A percentile compares a stretch with the other conserved stretches of the same genome.
Evolutionary conservation across 352 stramenopile species (phyloP).

Genomic region (Phytophthora cactorum): DNA sequence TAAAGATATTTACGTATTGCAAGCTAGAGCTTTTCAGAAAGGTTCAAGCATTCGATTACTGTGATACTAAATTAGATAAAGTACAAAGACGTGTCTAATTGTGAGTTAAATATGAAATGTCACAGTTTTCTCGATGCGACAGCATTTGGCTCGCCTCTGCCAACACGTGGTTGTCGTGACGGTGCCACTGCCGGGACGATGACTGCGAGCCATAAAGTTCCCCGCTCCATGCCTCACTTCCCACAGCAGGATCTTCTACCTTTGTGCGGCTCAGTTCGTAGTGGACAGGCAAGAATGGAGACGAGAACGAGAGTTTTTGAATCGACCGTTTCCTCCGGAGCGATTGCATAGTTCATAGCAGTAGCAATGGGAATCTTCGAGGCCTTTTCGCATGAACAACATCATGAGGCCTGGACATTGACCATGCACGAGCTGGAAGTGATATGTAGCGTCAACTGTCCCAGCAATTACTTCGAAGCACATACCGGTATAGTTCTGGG

Average conservation of each 20-base stretch:
- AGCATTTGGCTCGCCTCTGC: constrained; percentile 23
- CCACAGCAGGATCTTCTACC: constrained; percentile 7
- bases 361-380: constrained; percentile 1
- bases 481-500: too few relatives aligned
- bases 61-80: too few relatives aligned
- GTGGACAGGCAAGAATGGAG: constrained; percentile 14
- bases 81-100: background rate
- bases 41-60: too few relatives aligned
- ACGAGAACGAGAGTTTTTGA: constrained; percentile 14
- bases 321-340: background rate
- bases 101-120: background rate
- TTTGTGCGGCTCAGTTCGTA: constrained; percentile 8
- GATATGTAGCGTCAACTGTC: too few relatives aligned
- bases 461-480: too few relatives aligned
- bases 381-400: background rate
- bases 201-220: constrained; percentile 7
- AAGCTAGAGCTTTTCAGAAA: too few relatives aligned
- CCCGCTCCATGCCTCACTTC: constrained; percentile 15
- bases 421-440: too few relatives aligned
- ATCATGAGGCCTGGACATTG: background rate
- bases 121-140: constrained; percentile 10
- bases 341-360: constrained; percentile 7
- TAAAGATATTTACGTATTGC: too few relatives aligned
- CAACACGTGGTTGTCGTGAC: background rate
- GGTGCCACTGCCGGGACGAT: background rate